These are phyloP conservation scores for Pichia sorboxylosa DNA, from an alignment of 1,139 yeast genomes.

Conservation along the genomic window DNA sequence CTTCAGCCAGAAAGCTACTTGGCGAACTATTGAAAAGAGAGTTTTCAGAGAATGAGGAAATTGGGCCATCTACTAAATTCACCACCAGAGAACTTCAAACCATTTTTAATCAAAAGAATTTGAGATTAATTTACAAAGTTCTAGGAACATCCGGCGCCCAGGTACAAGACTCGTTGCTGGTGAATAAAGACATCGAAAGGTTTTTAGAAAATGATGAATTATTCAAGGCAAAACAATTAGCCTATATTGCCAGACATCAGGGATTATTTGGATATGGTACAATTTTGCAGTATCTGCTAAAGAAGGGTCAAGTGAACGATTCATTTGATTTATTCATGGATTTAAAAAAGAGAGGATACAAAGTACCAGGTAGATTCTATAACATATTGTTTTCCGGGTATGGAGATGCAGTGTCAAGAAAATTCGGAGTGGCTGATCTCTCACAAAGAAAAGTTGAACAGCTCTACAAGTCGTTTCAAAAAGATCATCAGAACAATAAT, in stretches of 20 bases:
- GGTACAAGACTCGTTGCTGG: slow-evolving; percentile 42
- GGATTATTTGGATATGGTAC: slow-evolving; percentile 56
- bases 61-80: slow-evolving; percentile 20
- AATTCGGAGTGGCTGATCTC: slow-evolving; percentile 11
- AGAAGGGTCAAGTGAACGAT: slow-evolving; percentile 28
- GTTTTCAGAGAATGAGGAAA: slow-evolving; percentile 12
- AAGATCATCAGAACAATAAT: slow-evolving; percentile 11
- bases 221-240: slow-evolving; percentile 42
- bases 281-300: slow-evolving; percentile 38
- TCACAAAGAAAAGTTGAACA: slow-evolving; percentile 20
- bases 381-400: slow-evolving; percentile 49
- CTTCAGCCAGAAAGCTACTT: slow-evolving; percentile 18
- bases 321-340: slow-evolving; percentile 41
- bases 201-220: slow-evolving; percentile 38
- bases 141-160: slow-evolving; percentile 49
- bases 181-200: slow-evolving; percentile 40
- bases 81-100: slow-evolving; percentile 19
- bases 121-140: slow-evolving; percentile 35
- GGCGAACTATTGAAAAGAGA: slow-evolving; percentile 13
- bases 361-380: slow-evolving; percentile 40
- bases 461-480: slow-evolving; percentile 17
- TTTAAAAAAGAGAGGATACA: slow-evolving; percentile 51
- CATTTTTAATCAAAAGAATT: slow-evolving; percentile 28
- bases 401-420: slow-evolving; percentile 25
- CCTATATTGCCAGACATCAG: slow-evolving; percentile 35